Evolutionary conservation across 352 stramenopile genomes (phyloP).

Genomic region (Thalassiosira exigua): DNA sequence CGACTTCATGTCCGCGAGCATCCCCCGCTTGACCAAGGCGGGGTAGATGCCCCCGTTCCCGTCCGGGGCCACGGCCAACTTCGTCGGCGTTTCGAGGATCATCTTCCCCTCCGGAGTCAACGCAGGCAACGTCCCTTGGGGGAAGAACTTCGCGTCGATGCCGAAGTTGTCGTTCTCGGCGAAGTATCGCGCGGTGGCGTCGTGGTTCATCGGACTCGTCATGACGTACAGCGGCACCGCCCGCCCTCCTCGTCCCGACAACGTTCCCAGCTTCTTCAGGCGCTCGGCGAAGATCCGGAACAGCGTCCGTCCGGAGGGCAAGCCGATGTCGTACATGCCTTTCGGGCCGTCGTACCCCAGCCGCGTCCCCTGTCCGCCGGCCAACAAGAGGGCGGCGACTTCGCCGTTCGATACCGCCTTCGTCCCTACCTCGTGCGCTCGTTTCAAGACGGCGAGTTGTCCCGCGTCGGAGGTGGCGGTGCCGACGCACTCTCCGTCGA

Average conservation of each 20-base stretch:
- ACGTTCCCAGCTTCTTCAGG: constrained; percentile 85
- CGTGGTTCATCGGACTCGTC: constrained; percentile 97
- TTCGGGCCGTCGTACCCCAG: constrained; percentile 96
- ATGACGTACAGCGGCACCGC: constrained; percentile 92
- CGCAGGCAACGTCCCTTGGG: constrained; percentile 95
- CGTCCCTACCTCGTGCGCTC: constrained; percentile 56
- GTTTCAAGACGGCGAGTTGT: constrained; percentile 43
- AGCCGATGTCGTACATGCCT: constrained; percentile 91
- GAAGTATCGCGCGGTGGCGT: constrained; percentile 92
- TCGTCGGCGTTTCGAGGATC: constrained; percentile 90
- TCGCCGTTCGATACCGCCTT: constrained; percentile 88
- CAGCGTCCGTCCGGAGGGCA: constrained; percentile 91
- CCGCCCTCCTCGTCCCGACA: constrained; percentile 37
- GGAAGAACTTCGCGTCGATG: constrained; percentile 95
- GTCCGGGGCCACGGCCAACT: constrained; percentile 92
- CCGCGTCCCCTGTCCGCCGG: constrained; percentile 95
- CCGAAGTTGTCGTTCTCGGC: constrained; percentile 91
- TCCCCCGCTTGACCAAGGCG: constrained; percentile 90
- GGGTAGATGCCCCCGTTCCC: constrained; percentile 98
- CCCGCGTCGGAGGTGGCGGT: constrained; percentile 36
- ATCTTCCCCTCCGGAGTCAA: constrained; percentile 94
- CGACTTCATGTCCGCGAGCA: constrained; percentile 88
- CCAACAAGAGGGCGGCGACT: constrained; percentile 93
- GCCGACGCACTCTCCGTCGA: constrained; percentile 28
- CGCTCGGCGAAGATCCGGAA: constrained; percentile 95